Evolutionary conservation across 495 filamentous ascomycete species (phyloP).

Genomic region (Penicillium diatomitis): DNA sequence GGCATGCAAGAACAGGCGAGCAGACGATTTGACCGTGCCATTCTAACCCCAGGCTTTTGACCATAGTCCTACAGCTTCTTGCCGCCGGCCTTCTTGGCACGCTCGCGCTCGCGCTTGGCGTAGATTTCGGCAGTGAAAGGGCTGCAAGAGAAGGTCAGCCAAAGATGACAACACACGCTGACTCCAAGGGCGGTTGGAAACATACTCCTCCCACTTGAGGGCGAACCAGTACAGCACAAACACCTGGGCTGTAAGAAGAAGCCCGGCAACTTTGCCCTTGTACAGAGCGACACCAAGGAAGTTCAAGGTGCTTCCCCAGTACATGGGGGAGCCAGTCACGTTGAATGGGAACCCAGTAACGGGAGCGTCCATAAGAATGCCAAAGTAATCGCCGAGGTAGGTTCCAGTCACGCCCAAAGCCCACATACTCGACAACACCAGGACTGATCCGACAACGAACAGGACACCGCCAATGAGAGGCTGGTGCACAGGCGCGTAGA

Average conservation of each 20-base stretch:
- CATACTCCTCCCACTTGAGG: slow-evolving; percentile 79
- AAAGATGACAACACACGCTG: too few relatives aligned
- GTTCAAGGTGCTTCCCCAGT: slow-evolving; percentile 85
- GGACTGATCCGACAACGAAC: slow-evolving; percentile 65
- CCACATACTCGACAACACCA: slow-evolving; percentile 85
- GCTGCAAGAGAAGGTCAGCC: slow-evolving; percentile 29
- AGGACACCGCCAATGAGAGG: slow-evolving; percentile 64
- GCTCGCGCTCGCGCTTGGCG: slow-evolving; percentile 61
- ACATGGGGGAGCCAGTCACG: slow-evolving; percentile 88
- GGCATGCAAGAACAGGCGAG: slow-evolving; percentile 7
- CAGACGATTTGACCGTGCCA: slow-evolving; percentile 31
- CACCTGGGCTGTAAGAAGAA: slow-evolving; percentile 68
- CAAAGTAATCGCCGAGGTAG: slow-evolving; percentile 97
- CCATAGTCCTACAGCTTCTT: slow-evolving; percentile 27
- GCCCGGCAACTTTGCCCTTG: slow-evolving; percentile 80
- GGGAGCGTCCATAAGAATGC: slow-evolving; percentile 90
- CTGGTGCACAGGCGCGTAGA: slow-evolving; percentile 49
- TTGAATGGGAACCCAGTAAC: slow-evolving; percentile 96
- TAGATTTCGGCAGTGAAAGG: slow-evolving; percentile 96
- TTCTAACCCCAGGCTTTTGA: slow-evolving; percentile 9
- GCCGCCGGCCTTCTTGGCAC: slow-evolving; percentile 33
- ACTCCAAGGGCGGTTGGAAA: not conserved
- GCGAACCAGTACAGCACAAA: slow-evolving; percentile 74
- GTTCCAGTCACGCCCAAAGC: slow-evolving; percentile 92
- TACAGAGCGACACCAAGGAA: slow-evolving; percentile 86